Conservation (phyloP, 352 stramenopile genomes). For the Pythium brassicae region DNA sequence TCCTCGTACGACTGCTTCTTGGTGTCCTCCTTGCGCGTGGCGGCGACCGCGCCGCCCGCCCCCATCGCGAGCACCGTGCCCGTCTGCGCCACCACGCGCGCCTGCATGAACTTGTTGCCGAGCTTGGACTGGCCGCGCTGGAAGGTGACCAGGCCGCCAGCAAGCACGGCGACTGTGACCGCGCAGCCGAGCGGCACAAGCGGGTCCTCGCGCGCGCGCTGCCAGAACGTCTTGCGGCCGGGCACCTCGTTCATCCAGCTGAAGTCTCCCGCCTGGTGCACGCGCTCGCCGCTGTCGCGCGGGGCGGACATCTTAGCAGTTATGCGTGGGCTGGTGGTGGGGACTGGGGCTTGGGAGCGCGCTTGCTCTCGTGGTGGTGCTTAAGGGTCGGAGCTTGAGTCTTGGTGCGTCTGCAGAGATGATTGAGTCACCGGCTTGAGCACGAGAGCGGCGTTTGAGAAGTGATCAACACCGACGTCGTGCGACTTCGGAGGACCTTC, state of each 20-base stretch:
- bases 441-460: too few relatives aligned
- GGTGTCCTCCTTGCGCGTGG: constrained; percentile 38
- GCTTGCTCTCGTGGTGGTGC: not conserved
- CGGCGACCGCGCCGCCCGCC: constrained; percentile 37
- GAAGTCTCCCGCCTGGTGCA: constrained; percentile 50
- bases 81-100: constrained; percentile 64
- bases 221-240: constrained; percentile 62
- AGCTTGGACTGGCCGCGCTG: constrained; percentile 68
- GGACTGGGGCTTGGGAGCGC: not conserved
- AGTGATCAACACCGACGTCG: too few relatives aligned
- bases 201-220: constrained; percentile 65
- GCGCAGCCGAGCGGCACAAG: constrained; percentile 70
- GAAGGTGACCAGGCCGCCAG: constrained; percentile 70
- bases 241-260: constrained; percentile 59
- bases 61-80: constrained; percentile 66
- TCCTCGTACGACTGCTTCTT: constrained; percentile 69
- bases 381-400: not conserved
- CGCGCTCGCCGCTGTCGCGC: not conserved
- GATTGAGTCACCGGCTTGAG: not conserved
- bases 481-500: too few relatives aligned
- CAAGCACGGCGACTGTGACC: constrained; percentile 55
- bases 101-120: constrained; percentile 82
- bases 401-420: not conserved
- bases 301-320: not conserved
- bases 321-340: not conserved